Base-by-base conservation (phyloP, 164 flowering plant species). In the grape (Vitis vinifera) region DNA sequence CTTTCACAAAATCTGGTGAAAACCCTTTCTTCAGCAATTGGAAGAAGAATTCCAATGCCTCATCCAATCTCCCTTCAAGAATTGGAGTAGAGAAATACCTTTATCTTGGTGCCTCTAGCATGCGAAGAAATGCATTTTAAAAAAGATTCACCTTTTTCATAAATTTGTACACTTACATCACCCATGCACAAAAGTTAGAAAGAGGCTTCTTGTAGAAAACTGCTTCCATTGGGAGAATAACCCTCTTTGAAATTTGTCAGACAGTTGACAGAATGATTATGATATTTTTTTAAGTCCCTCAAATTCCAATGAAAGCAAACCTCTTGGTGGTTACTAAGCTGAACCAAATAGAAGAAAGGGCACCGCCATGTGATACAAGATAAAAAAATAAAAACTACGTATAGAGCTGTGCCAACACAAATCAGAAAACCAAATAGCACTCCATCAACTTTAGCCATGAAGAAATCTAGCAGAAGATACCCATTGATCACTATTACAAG, bases 341-440 rank as follows among this genome's bases (percentile, higher is more conserved):
- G 55, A 79, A 30, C 87, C 88, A 83, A 61, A 62, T 55, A 13
- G 87, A 68, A 57, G 79, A 17, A 17, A 17, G 17, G 17, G 17
- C 17, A 17, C 78, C 77, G 7, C 73, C 63, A 17, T 65, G 81
- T 59, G 74, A 69, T 68, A 91, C 68, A 10, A 93, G 91, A 79
- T 93, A 19, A 93, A 6, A 6, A 23, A 16, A 93, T 83, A 58
- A 91, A 93, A 10, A 83, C 81, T 58, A 83, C 70, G 72, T 93
- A 93, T 30, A 83, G 90, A 56, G 77, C 83, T 13, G 90, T 19
- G 23, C 23, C 23, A 19, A 1, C 23, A 19, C 23, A 19, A 1
- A 19, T 1, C 23, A 19, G 23, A 19, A 19, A 19, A 19, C 23
- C 23, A 19, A 19, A 19, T 19, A 19, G 23, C 23, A 19, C 23